Percentiles rank a stretch among this genome's conserved stretches.
phyloP scores from a whole-genome alignment of 352 stramenopile species.

The Phytophthora niederhauseri region DNA sequence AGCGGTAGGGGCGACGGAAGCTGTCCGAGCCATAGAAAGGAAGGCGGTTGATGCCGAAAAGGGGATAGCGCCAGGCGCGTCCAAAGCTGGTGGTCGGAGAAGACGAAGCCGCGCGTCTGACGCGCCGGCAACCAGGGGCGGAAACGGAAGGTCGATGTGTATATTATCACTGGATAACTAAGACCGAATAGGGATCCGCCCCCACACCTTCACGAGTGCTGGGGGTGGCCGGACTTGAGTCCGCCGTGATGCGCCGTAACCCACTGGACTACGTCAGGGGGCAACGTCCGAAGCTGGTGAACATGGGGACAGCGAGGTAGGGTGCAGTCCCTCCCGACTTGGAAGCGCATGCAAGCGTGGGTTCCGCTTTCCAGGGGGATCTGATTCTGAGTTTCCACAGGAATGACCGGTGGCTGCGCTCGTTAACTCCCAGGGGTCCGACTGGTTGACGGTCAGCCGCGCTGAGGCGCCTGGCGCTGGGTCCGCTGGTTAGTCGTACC shows the following conservation, averaged over 20 bases:
- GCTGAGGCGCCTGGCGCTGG: not conserved
- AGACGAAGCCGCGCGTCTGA: not conserved
- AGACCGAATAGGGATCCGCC: not conserved
- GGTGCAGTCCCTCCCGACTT: slow-evolving; percentile 4
- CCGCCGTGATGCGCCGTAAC: no score
- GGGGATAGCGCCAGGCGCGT: no score
- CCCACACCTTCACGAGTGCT: slow-evolving; percentile 6
- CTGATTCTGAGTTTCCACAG: not conserved
- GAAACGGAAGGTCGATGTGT: not conserved
- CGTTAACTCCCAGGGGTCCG: not conserved
- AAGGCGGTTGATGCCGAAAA: no score
- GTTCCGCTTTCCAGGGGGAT: not conserved
- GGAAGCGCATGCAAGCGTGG: slow-evolving; percentile 13
- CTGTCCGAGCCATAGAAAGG: no score
- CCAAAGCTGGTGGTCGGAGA: not conserved
- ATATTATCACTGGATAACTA: not conserved
- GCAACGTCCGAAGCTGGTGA: not conserved
- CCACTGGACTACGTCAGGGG: slow-evolving; percentile 1
- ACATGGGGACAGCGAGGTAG: not conserved
- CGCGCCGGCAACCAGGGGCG: not conserved
- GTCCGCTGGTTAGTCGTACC: not conserved
- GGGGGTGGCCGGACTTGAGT: not conserved
- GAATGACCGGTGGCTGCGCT: not conserved
- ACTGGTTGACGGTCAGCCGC: not conserved
- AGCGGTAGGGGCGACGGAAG: no score